A percentile compares a stretch with the other conserved stretches of the same genome.
Evolutionary conservation across 2,329 filamentous ascomycete species (phyloP).

Genomic region (Phialophora verrucosa): DNA sequence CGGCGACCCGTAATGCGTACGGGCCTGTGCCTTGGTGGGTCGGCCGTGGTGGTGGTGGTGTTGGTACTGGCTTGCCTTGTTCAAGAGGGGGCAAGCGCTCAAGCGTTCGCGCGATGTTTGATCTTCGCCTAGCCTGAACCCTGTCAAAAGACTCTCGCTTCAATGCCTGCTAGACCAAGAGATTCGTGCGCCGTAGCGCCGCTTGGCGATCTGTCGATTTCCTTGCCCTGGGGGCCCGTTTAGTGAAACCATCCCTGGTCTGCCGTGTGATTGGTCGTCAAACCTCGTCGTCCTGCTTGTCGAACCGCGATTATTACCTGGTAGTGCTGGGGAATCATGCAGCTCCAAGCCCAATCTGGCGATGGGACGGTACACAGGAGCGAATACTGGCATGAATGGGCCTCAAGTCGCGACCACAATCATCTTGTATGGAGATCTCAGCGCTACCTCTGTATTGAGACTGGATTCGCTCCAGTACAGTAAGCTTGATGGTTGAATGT

Average conservation of each 20-base stretch:
- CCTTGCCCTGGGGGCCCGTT: slow-evolving; percentile 5
- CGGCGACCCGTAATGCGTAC: slow-evolving; percentile 13
- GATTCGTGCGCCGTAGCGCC: slow-evolving; percentile 21
- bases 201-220: slow-evolving; percentile 28
- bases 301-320: not conserved
- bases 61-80: not conserved
- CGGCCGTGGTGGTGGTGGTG: too few species aligned
- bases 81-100: slow-evolving; percentile 10
- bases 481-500: not conserved
- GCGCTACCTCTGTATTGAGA: not conserved
- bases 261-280: slow-evolving; percentile 1
- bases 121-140: slow-evolving; percentile 14
- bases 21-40: not conserved
- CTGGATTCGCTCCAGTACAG: not conserved
- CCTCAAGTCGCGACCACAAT: not conserved
- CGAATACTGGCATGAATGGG: not conserved
- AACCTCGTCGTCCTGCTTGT: not conserved
- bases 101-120: slow-evolving; percentile 2
- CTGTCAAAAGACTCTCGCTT: slow-evolving; percentile 16
- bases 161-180: slow-evolving; percentile 26
- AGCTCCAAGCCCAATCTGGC: not conserved
- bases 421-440: not conserved
- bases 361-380: not conserved
- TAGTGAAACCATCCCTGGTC: slow-evolving; percentile 16
- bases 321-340: slow-evolving; percentile 1